Percentiles rank a stretch among this genome's conserved stretches.
Conservation (phyloP, 495 filamentous ascomycete species). For the Poronia punctata region DNA sequence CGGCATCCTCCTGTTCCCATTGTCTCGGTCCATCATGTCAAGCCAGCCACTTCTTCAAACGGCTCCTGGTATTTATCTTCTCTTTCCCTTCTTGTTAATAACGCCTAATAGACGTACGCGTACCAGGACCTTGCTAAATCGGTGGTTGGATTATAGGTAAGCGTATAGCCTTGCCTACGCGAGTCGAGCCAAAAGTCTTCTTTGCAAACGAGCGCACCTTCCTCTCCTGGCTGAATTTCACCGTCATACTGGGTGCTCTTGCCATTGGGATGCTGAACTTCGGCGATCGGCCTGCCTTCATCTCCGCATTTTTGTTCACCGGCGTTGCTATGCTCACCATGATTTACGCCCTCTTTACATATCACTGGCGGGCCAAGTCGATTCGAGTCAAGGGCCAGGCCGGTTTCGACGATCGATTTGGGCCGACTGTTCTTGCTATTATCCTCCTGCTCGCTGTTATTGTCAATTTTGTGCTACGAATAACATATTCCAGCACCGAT, state of each 20-base stretch:
- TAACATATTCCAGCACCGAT: slow-evolving; percentile 46
- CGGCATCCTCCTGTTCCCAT: too few relatives aligned
- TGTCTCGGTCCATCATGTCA: slow-evolving; percentile 58
- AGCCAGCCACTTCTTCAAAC: slow-evolving; percentile 90
- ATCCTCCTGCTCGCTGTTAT: slow-evolving; percentile 78
- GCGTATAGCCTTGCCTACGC: slow-evolving; percentile 94
- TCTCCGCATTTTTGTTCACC: slow-evolving; percentile 89
- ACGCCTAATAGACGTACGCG: neutral
- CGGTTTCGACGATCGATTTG: slow-evolving; percentile 92
- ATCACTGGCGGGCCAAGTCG: slow-evolving; percentile 92
- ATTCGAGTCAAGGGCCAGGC: slow-evolving; percentile 87
- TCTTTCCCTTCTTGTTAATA: slow-evolving; percentile 1
- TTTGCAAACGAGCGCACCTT: slow-evolving; percentile 99
- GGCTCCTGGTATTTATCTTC: slow-evolving; percentile 54
- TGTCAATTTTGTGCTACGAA: slow-evolving; percentile 87
- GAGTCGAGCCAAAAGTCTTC: slow-evolving; percentile 99
- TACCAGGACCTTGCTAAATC: slow-evolving; percentile 1
- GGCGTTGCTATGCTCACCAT: slow-evolving; percentile 90
- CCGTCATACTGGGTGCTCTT: slow-evolving; percentile 91
- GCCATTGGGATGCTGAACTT: slow-evolving; percentile 97
- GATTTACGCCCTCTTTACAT: slow-evolving; percentile 90
- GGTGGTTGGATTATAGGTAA: slow-evolving; percentile 56
- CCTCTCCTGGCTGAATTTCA: slow-evolving; percentile 98
- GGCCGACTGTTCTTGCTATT: slow-evolving; percentile 81
- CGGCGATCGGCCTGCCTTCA: slow-evolving; percentile 85